Evolutionary conservation across 148 eudicot genomes (phyloP), one percentile per base, ranked within the genome.

Genomic region (Pharnaceum exiguum): DNA sequence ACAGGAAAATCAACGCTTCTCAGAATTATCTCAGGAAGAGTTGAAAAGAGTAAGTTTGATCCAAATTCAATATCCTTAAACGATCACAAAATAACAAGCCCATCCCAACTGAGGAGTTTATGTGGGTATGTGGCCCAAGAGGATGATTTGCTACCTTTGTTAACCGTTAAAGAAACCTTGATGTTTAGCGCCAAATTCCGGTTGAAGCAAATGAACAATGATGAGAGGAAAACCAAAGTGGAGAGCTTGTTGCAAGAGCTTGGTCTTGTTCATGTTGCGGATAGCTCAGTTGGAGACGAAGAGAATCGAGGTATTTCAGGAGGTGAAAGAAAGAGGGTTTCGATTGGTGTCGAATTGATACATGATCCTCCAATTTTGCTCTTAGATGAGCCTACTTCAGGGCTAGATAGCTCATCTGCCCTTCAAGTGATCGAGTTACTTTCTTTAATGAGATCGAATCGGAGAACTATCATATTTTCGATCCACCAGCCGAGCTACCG

Each of bases 121-220:
- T 91, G 96, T 30, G 98, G 98, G 30, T 88, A 75, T 69, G 94
- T 91, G 18, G 86, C 98, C 39, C 98, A 91, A 71, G 90, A 87
- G 26, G 98, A 91, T 54, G 79, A 83, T 54, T 73, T 91, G 38
- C 85, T 91, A 46, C 96, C 98, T 61, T 59, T 87, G 3, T 70
- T 91, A 4, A 91, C 98, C 1, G 98, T 91, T 25, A 81, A 69
- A 56, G 98, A 91, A 47, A 91, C 98, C 0, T 53, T 87, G 3
- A 74, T 85, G 79, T 87, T 82, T 68, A 82, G 90, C 47, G 94
- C 98, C 56, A 83, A 77, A 73, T 91, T 91, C 57, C 68, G 86
- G 73, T 71, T 91, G 9, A 79, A 67, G 46, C 72, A 68, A 52
- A 65, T 70, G 55, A 83, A 55, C 51, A 17, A 69, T 1, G 46